Conservation (phyloP, 495 filamentous ascomycete species). For the Penicillium egyptiacum region DNA sequence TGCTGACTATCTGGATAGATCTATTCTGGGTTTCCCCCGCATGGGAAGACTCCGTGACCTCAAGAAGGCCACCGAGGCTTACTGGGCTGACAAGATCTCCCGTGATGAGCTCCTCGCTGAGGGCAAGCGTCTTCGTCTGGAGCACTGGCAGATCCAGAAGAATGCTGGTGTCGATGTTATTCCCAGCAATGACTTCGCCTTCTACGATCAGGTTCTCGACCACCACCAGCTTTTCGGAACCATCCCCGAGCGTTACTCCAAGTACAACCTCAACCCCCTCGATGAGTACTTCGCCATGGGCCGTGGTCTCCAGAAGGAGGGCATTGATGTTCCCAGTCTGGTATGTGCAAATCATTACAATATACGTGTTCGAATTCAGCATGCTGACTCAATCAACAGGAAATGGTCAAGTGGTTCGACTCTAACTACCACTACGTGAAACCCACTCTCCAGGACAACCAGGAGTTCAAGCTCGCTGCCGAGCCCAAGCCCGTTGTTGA, state of each 20-base stretch:
- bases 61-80: conserved; percentile 98
- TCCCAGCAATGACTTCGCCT: conserved; percentile 98
- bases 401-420: conserved; percentile 99
- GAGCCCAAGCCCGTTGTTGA: conserved; percentile 92
- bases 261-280: conserved; percentile 77
- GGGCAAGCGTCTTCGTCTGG: conserved; percentile 92
- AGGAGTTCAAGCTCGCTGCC: conserved; percentile 83
- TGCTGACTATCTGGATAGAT: conserved; percentile 32
- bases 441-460: conserved; percentile 93
- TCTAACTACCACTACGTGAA: conserved; percentile 99
- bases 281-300: conserved; percentile 99
- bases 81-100: conserved; percentile 94
- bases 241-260: conserved; percentile 85
- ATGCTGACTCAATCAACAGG: conserved; percentile 42
- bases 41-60: conserved; percentile 98
- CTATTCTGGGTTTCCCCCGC: conserved; percentile 82
- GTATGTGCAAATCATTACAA: conserved; percentile 35
- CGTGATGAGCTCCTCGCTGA: conserved; percentile 83
- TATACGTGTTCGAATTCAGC: neutral
- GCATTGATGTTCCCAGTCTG: conserved; percentile 84
- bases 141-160: conserved; percentile 99
- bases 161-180: conserved; percentile 94
- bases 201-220: conserved; percentile 97
- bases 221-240: conserved; percentile 98
- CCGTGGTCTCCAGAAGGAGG: conserved; percentile 87